Conservation (phyloP, 2,329 filamentous ascomycete genomes). For the Macroventuria anomochaeta region DNA sequence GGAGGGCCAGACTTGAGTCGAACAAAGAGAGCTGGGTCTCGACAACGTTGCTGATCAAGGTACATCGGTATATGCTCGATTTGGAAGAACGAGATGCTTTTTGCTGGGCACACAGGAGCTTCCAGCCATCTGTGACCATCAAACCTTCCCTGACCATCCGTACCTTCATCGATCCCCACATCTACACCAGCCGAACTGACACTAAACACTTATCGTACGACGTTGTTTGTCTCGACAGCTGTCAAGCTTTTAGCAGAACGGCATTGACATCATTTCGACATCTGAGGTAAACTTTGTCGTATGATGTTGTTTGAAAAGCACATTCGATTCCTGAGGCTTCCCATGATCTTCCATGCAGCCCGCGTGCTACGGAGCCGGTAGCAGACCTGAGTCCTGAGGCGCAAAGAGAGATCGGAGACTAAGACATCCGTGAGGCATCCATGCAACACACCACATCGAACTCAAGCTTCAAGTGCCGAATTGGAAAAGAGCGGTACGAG, state of each 20-base stretch:
- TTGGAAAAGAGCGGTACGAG: slow-evolving; percentile 20
- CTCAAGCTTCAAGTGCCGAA: slow-evolving; percentile 5
- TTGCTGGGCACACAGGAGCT: background rate
- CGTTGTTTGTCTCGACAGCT: slow-evolving; percentile 39
- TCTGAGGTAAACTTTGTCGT: slow-evolving; percentile 48
- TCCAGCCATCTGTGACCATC: background rate
- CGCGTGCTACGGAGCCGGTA: slow-evolving; percentile 11
- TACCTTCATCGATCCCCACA: slow-evolving; percentile 3
- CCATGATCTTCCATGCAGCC: slow-evolving; percentile 19
- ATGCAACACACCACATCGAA: slow-evolving; percentile 15
- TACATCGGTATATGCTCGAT: background rate
- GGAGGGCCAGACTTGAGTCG: slow-evolving; percentile 5
- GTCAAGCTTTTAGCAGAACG: slow-evolving; percentile 21
- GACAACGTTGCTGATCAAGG: background rate
- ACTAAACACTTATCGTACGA: slow-evolving; percentile 42
- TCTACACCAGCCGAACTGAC: slow-evolving; percentile 22
- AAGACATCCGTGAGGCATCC: slow-evolving; percentile 42
- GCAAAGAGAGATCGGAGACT: slow-evolving; percentile 37
- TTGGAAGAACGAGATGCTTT: background rate
- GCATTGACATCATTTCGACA: slow-evolving; percentile 25
- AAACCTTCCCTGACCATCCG: background rate
- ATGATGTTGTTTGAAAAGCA: slow-evolving; percentile 44
- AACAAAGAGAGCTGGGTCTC: background rate
- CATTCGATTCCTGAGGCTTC: slow-evolving; percentile 15
- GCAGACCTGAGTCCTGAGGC: slow-evolving; percentile 33